phyloP scores from a whole-genome alignment of 108 stramenopile species.

The Nitzschia sp. region DNA sequence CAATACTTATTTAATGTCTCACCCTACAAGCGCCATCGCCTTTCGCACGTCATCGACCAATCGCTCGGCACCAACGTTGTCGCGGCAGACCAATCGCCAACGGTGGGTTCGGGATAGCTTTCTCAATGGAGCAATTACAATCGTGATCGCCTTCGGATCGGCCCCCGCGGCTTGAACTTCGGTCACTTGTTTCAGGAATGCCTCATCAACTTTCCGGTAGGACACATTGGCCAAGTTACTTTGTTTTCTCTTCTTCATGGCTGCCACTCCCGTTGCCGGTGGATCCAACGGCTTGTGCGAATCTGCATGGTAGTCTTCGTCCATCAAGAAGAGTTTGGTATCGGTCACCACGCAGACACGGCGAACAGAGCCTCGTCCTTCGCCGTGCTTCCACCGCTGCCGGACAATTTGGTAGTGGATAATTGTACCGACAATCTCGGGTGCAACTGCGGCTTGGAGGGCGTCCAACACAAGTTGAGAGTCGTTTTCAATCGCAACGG shows the following conservation, averaged over 20 bases:
- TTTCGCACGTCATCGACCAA: slow-evolving; percentile 82
- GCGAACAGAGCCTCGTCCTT: slow-evolving; percentile 59
- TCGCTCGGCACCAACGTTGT: slow-evolving; percentile 78
- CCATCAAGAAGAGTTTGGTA: slow-evolving; percentile 66
- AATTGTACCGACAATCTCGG: slow-evolving; percentile 58
- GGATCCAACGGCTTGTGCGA: slow-evolving; percentile 13
- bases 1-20: no score
- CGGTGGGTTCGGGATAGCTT: slow-evolving; percentile 63
- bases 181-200: slow-evolving; percentile 54
- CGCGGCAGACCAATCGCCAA: slow-evolving; percentile 80
- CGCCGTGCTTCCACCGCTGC: slow-evolving; percentile 81
- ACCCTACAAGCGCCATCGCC: slow-evolving; percentile 44
- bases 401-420: slow-evolving; percentile 78
- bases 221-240: slow-evolving; percentile 44
- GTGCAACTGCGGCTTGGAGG: slow-evolving; percentile 48
- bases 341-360: slow-evolving; percentile 79
- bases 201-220: slow-evolving; percentile 62
- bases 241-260: not conserved
- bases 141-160: slow-evolving; percentile 78
- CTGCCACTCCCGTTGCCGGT: not conserved
- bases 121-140: slow-evolving; percentile 61
- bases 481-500: slow-evolving; percentile 78
- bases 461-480: slow-evolving; percentile 73
- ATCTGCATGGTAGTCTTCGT: slow-evolving; percentile 78
- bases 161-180: slow-evolving; percentile 80